Evolutionary conservation across 2,329 filamentous ascomycete species (phyloP), one percentile per base, ranked within the genome.

Genomic region (Lachnellula hyalina): DNA sequence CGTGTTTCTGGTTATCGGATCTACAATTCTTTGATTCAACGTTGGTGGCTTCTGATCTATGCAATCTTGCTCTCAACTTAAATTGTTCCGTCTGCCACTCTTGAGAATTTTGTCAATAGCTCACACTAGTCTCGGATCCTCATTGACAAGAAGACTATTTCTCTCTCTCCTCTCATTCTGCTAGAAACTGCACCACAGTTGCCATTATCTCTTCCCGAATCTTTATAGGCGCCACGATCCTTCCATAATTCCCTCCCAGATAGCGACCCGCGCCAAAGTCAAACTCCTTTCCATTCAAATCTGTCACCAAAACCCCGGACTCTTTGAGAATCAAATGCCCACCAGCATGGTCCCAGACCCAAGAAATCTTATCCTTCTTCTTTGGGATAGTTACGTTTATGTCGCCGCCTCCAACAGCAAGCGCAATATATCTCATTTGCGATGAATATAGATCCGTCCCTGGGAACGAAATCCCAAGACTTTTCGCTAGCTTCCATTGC

Each of bases 261-360:
- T 65, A 70, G 56, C 74, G 67, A 6, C 74, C 74, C n/a, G 67
- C 52, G 5, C 70, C 67, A 61, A 78, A 79, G 55, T 79, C 75
- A 35, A 81, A 74, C 3, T 70, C 61, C 36, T 70, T 75, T 1
- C 79, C 79, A 32, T 77, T 66, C 45, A 81, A 65, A 64, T 82
- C 79, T 2, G 72, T 76, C 23, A 82, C 73, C 48, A 71, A 68
- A 8, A 75, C 76, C 6, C 79, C 79, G 1, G 74, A 71, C 62
- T 82, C 79, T 53, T 75, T 66, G 52, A 72, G 76, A 44, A 82
- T 71, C 25, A 81, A 63, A 61, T 78, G 74, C 0, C 78, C 78
- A 5, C 78, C 78, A 1, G 76, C 76, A 65, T 82, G 79, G 64
- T 82, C 79, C 78, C 78, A 82, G n/a, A 79, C 54, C 48, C 46